Evolutionary conservation across 1,139 yeast species (phyloP), one percentile per base, ranked within the genome.

Genomic region (Saccharomycopsis hybrid): DNA sequence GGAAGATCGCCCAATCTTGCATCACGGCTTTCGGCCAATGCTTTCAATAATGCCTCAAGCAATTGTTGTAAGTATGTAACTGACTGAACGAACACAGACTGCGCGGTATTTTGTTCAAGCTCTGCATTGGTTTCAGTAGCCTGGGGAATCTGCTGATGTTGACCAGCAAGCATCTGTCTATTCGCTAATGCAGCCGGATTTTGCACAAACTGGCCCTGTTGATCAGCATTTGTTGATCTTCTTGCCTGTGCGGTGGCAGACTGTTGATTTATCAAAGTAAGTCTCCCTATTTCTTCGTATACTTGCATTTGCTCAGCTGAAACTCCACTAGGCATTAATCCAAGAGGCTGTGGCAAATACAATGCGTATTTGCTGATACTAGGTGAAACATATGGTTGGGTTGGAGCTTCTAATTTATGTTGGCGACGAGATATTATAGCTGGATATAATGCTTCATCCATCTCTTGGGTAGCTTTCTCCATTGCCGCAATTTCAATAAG

Each of bases 401-500:
- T 81, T 1, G 78, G 68, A 48, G 80, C 71, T 50, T 80, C 70
- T 54, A 82, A 85, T 49, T 73, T 71, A 55, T 79, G 82, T 49
- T 77, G 74, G 58, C 80, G 76, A 60, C 98, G 84, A 33, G 76
- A 71, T 36, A 79, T 72, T 54, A 85, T 76, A 8, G 86, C 79
- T 33, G 82, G 80, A 45, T 77, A 73, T 74, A 94, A 77, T 47
- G 82, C 78, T 56, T 89, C 96, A 55, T 89, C 95, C 55, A 92
- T 76, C 59, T 90, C 90, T 52, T 82, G 85, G 39, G 82, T 72
- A 11, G 96, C 88, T 62, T 85, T 86, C 52, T 87, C 95, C 60
- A 85, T 76, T 0, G 97, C 95, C 41, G 95, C 88, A 55, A 80
- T 80, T 61, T 89, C 96, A 52, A 92, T 84, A 45, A 92, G 75